Conservation (phyloP, 129 eudicot genomes). For the Gnaphalium uliginosum region DNA sequence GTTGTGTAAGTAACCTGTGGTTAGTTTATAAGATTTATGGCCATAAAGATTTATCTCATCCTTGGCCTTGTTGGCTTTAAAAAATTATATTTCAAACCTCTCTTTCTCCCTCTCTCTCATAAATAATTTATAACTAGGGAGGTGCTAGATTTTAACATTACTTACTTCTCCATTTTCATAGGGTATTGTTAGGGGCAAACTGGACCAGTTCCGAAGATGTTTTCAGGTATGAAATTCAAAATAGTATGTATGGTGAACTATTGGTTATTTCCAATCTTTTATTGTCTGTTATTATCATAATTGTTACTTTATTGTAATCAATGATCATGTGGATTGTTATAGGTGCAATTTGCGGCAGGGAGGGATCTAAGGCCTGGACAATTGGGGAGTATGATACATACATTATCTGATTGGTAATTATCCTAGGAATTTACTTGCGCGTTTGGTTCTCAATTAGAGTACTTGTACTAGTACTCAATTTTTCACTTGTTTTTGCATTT, state of each 20-base stretch:
- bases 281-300: neutral
- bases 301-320: constrained; percentile 7
- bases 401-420: constrained; percentile 68
- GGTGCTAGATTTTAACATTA: neutral
- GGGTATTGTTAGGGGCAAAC: constrained; percentile 91
- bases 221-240: constrained; percentile 57
- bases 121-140: neutral
- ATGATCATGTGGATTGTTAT: constrained; percentile 14
- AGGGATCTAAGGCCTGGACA: constrained; percentile 86
- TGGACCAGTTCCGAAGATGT: constrained; percentile 85
- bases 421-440: neutral
- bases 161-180: constrained; percentile 20
- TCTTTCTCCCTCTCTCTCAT: neutral
- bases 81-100: neutral
- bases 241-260: neutral
- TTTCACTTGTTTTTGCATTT: constrained; percentile 25
- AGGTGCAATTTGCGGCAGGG: constrained; percentile 98
- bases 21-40: neutral
- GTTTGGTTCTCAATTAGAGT: constrained; percentile 8
- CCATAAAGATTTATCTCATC: constrained; percentile 4
- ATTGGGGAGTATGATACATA: constrained; percentile 72
- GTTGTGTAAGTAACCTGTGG: constrained; percentile 8
- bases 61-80: neutral
- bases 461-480: neutral
- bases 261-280: neutral